Evolutionary conservation across 2,329 filamentous ascomycete genomes (phyloP).

Genomic region (Teratosphaeria viscida): DNA sequence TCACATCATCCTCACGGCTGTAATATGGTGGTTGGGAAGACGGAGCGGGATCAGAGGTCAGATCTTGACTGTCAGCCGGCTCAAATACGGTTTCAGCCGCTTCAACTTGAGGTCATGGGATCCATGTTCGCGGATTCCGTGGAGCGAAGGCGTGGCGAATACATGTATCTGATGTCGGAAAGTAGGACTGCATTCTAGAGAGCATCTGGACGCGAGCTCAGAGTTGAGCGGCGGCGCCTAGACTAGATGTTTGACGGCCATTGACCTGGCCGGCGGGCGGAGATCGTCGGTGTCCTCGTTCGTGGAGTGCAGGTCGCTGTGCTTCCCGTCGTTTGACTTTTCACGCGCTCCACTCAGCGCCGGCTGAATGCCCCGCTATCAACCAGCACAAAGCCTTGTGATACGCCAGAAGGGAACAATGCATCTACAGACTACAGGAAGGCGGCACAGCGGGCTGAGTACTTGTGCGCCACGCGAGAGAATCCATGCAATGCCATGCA

Average conservation of each 20-base stretch:
- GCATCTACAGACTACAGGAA: not conserved
- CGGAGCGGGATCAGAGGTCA: not conserved
- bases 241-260: not conserved
- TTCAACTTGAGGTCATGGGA: not conserved
- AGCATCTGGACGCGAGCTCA: not conserved
- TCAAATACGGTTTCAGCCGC: not conserved
- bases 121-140: not conserved
- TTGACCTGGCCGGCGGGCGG: not conserved
- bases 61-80: not conserved
- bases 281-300: not conserved
- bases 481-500: not conserved
- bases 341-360: not conserved
- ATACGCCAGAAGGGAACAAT: not conserved
- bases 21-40: not conserved
- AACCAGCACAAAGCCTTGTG: not conserved
- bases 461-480: not conserved
- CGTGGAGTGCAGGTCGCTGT: not conserved
- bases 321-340: not conserved
- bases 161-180: not conserved
- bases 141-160: not conserved
- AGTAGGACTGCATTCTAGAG: not conserved
- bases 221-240: not conserved
- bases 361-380: not conserved
- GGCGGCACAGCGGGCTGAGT: not conserved
- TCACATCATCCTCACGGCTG: too few relatives aligned